Base-by-base conservation (phyloP, 139 green algal genomes). In the Prasinococcaceae sp. region DNA sequence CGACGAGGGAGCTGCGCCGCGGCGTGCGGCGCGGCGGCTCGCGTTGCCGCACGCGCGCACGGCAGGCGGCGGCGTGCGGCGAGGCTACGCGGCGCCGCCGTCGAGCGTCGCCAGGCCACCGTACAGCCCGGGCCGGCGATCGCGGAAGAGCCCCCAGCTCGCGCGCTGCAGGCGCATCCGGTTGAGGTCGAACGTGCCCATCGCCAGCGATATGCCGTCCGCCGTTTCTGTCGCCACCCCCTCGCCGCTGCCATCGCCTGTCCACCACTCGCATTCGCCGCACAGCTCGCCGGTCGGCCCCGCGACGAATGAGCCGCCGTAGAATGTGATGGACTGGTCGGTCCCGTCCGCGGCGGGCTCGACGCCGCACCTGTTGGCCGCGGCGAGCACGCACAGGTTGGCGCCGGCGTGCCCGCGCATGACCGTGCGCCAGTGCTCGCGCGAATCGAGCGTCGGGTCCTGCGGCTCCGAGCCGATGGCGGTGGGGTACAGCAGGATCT, bases 231-330 rank as follows among this genome's bases (percentile, higher is more conserved):
- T 42, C 17, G 17, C 16, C 36, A 42, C 36, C 36, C 36, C 36
- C 17, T n/a, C 17, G 36, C 17, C 36, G 17, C 17, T 17, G 36
- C 36, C 36, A 42, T 42, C 41, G 41, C 41, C 41, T 14, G 9
- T 24, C 41, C 41, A 48, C 12, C 10, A 8, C 10, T 14, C 12
- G 10, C 33, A 40, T 40, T 40, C 33, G 33, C 10, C 10, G 12
- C 33, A 40, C 33, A 84, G 55, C 37, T 75, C 47, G 1, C 77
- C 78, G 0, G 56, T 53, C 3, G 50, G 30, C 9, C 69, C 70
- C 23, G 79, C 52, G 14, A 90, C 79, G 67, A 92, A 92, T 42
- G 53, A 75, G 47, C 65, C 76, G n/a, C 81, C 81, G 36, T 92
- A 90, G 32, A 81, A 90, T 1, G 66, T 81, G 41, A 90, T 83